A percentile compares a stretch with the other conserved stretches of the same genome.
Evolutionary conservation across 495 filamentous ascomycete species (phyloP).

Genomic region (Tricharina praecox): DNA sequence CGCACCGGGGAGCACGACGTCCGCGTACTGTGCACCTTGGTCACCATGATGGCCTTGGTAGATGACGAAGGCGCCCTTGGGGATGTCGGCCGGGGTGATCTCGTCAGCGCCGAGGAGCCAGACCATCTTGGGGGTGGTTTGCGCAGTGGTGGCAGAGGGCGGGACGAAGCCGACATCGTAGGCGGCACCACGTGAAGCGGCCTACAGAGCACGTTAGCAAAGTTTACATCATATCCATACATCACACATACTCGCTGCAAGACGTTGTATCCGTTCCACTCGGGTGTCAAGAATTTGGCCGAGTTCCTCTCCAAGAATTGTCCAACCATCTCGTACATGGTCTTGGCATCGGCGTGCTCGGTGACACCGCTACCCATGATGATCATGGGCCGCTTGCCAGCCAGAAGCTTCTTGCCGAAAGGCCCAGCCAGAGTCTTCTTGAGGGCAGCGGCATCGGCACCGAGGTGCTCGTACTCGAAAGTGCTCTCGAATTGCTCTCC

Average conservation of each 20-base stretch:
- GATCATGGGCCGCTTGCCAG: constrained; percentile 89
- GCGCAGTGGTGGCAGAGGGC: constrained; percentile 57
- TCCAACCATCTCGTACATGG: constrained; percentile 79
- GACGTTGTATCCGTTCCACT: constrained; percentile 96
- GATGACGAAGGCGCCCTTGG: constrained; percentile 85
- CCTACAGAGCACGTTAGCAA: constrained; percentile 8
- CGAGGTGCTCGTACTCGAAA: constrained; percentile 83
- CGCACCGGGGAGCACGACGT: constrained; percentile 82
- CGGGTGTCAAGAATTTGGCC: constrained; percentile 64
- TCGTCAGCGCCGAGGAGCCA: constrained; percentile 97
- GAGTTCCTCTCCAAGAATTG: constrained; percentile 83
- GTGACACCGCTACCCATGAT: constrained; percentile 77
- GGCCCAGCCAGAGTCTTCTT: constrained; percentile 70
- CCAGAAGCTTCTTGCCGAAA: constrained; percentile 77
- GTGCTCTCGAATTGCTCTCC: constrained; percentile 83
- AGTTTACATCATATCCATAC: too few species aligned
- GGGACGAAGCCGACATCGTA: constrained; percentile 90
- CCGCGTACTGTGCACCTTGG: constrained; percentile 75
- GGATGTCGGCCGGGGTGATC: constrained; percentile 58
- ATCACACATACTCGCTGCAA: constrained; percentile 60
- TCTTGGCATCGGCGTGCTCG: constrained; percentile 78
- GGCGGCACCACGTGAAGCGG: constrained; percentile 76
- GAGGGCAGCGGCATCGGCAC: constrained; percentile 53
- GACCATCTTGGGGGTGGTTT: constrained; percentile 77
- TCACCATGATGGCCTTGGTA: constrained; percentile 99